These are phyloP conservation scores for Dactylellina leptospora DNA, from an alignment of 2,329 filamentous ascomycete genomes.

Conservation along the genomic window DNA sequence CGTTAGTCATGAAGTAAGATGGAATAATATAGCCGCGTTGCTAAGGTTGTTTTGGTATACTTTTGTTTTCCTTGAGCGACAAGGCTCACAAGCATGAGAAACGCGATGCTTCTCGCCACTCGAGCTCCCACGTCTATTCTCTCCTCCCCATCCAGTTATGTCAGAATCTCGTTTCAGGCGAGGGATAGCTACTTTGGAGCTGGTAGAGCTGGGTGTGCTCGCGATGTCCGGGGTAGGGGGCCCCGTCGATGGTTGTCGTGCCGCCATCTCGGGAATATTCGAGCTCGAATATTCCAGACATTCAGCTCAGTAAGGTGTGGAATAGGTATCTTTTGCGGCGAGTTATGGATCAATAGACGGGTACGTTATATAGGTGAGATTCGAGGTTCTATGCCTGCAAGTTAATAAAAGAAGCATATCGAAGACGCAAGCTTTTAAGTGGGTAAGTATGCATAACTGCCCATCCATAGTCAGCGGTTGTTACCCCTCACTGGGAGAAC, in stretches of 20 bases:
- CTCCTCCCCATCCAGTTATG: slow-evolving; percentile 53
- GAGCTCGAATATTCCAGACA: slow-evolving; percentile 26
- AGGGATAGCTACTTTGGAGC: slow-evolving; percentile 55
- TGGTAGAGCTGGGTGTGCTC: slow-evolving; percentile 37
- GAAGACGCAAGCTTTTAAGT: slow-evolving; percentile 21
- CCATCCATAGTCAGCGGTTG: slow-evolving; percentile 41
- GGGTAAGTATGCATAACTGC: slow-evolving; percentile 33
- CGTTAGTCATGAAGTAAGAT: slow-evolving; percentile 47
- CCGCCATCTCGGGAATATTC: slow-evolving; percentile 33
- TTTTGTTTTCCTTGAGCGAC: slow-evolving; percentile 52
- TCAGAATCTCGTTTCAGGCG: slow-evolving; percentile 54
- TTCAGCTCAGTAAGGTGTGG: slow-evolving; percentile 17
- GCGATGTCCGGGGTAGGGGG: slow-evolving; percentile 42
- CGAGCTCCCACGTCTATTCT: slow-evolving; percentile 41
- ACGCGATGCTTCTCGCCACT: slow-evolving; percentile 56
- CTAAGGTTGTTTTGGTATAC: slow-evolving; percentile 13
- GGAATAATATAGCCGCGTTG: slow-evolving; percentile 24
- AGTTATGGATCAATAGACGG: neutral
- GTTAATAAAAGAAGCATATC: slow-evolving; percentile 36
- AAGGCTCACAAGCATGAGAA: slow-evolving; percentile 56
- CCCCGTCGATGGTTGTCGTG: slow-evolving; percentile 48
- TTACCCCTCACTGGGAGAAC: slow-evolving; percentile 43
- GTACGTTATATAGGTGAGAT: slow-evolving; percentile 22
- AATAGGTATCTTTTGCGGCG: neutral
- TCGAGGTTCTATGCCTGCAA: slow-evolving; percentile 12